Evolutionary conservation across 371 early-diverging fungal species (phyloP), one percentile per base, ranked within the genome.

Genomic region (Choanephora cucurbitarum): DNA sequence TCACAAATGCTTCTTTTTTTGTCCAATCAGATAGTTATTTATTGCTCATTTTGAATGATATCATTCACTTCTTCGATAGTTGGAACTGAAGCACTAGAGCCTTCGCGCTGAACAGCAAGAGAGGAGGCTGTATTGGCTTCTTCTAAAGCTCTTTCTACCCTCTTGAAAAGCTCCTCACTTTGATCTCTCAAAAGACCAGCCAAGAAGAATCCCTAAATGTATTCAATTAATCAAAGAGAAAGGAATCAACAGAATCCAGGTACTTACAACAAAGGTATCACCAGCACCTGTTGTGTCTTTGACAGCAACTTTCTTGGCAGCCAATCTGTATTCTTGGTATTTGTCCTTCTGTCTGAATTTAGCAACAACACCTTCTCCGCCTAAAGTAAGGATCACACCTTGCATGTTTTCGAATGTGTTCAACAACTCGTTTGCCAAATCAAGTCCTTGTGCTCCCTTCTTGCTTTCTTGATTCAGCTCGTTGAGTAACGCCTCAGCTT

Each of bases 281-380:
- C 95, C 95, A 14, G 91, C 86, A 3, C 79, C 91, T 10, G 90
- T 90, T 0, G 93, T 91, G 61, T 91, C 89, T 32, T 72, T 76
- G 40, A 86, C 79, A 22, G 70, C 28, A 15, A 74, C 79, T 55
- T 75, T 79, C 24, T 68, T 67, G 54, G 73, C 34, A 31, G 78
- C 71, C 59, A 79, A 63, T 18, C 62, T 60, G 43, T 75, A 79
- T 52, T 76, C 77, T 42, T 54, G 65, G 21, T 33, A 33, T 14
- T 67, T 58, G 17, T 59, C 66, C 1, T 77, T 58, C 28, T 66
- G 52, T 59, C 79, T 64, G 56, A 76, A 80, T 40, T 68, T 64
- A 7, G 79, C 79, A 45, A 84, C 67, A 18, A 86, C 71, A 49
- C 92, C 85, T 10, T 85, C 73, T 2, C 81, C 70, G 8, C 96